Percentiles rank a stretch among this genome's conserved stretches.
phyloP scores from a whole-genome alignment of 371 early-diverging fungal genomes.

The Parasitella parasitica region DNA sequence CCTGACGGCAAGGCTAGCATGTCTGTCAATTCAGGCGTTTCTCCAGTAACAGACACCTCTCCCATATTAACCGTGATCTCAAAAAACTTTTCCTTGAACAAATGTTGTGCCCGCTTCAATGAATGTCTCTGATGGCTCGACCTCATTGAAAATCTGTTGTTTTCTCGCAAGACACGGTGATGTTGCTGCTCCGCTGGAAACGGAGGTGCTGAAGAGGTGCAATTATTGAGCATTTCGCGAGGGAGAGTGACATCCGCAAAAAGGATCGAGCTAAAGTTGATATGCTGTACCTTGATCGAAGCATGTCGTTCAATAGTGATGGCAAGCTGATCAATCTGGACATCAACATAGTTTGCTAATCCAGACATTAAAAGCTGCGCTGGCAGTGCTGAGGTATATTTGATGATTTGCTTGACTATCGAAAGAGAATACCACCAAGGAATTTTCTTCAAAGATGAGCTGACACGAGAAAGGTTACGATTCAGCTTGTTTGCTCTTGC shows the following conservation, averaged over 20 bases:
- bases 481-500: conserved; percentile 12
- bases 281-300: conserved; percentile 19
- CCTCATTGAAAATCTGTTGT: conserved; percentile 13
- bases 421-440: conserved; percentile 55
- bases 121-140: conserved; percentile 46
- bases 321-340: conserved; percentile 26
- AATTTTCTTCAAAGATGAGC: conserved; percentile 31
- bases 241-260: conserved; percentile 29
- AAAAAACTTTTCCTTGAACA: conserved; percentile 50
- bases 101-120: conserved; percentile 42
- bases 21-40: background rate
- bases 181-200: background rate
- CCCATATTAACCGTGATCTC: conserved; percentile 42
- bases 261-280: conserved; percentile 37
- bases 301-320: conserved; percentile 23
- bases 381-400: conserved; percentile 45
- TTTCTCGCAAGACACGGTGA: background rate
- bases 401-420: conserved; percentile 38
- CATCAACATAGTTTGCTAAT: conserved; percentile 50
- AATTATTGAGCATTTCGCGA: background rate
- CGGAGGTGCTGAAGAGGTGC: conserved; percentile 7
- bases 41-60: conserved; percentile 10
- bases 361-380: conserved; percentile 52
- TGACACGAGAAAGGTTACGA: conserved; percentile 31
- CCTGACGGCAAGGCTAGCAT: conserved; percentile 34